Base-by-base conservation (phyloP, 2,329 filamentous ascomycete species). In the Aspergillus sp. region DNA sequence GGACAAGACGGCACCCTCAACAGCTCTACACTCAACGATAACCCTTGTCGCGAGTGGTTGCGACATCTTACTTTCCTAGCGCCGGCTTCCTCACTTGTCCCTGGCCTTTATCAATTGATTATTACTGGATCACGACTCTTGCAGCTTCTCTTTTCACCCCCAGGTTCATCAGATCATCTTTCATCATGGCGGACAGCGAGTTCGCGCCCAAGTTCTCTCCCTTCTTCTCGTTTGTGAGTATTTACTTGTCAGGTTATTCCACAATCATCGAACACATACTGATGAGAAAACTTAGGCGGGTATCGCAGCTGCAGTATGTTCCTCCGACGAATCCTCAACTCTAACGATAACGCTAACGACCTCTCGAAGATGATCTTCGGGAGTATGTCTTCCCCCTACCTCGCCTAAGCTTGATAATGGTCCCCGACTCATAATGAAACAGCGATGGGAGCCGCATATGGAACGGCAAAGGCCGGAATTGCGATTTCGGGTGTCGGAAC, bases 391-490 rank as follows among this genome's bases (percentile, higher is more conserved):
- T 36, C 12, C 32, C 56, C 31, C 31, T 24, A 39, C 20, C 16
- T 31, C 29, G 18, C 18, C 32, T 32, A 22, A 47, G n/a, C 22
- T 4, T 54, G 42, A 16, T 6, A 50, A 49, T 31, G 22, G 16
- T 11, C 2, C n/a, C 45, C 18, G 22, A 47, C 45, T 47, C 18
- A 47, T 16, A 47, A 47, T 2, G 18, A 47, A 22, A 47, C 75
- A 88, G 86, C 84, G 71, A 74, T 85, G 65, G 86, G 86, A 74
- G 86, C 86, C 69, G 86, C 86, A 73, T 88, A 87, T 76, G 86
- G 86, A 69, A 89, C 86, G 60, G 85, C 86, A 46, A 89, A 89
- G 76, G 85, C 86, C 49, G 86, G 86, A 65, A 88, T 88, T 71
- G 86, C 86, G 65, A 89, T 89, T 69, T 82, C 86, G 55, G 86